Base-by-base conservation (phyloP, 2,329 filamentous ascomycete genomes). In the Aspergillus hortae region DNA sequence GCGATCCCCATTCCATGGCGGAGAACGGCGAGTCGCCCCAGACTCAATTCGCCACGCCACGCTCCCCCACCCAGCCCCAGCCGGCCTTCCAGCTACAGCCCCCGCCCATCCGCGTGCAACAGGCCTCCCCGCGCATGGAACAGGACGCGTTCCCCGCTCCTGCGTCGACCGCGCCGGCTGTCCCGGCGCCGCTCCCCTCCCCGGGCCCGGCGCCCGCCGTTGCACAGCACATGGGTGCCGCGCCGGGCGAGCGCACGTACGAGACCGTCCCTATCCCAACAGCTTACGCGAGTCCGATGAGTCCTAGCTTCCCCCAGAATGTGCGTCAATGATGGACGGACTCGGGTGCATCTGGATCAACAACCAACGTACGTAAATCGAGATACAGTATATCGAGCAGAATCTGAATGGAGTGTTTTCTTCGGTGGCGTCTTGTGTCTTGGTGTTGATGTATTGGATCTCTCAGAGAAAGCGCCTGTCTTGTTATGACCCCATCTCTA, bases 221-320 rank as follows among this genome's bases (percentile, higher is more conserved):
- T 53, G 80, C 86, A 59, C 78, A 85, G 46, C 88, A 90, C 60
- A 85, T 85, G 15, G 81, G 80, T 10, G 81, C 84, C 23, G 88
- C 88, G 9, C 85, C 88, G 0, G 88, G 91, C 44, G 92, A 96
- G 79, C 84, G 88, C 62, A 84, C 85, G 45, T 96, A 96, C 70
- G 92, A 86, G 11, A 77, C 87, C 19, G 92, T 96, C 30, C 90
- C 92, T 0, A 96, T 96, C 54, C 92, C 92, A 0, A 89, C 88
- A 5, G 89, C 91, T 0, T 96, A 96, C 67, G 77, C 80, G 6
- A 76, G 72, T 50, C 74, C 77, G 6, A 66, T 77, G 51, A 75
- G 70, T 48, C 75, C 76, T 19, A 67, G 64, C 23, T 74, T 76
- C 59, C 69, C 65, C 14, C 56, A 64, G 36, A 57, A 56, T 38